Conservation (phyloP, 2,329 filamentous ascomycete species). For the Curvularia verruculosa region DNA sequence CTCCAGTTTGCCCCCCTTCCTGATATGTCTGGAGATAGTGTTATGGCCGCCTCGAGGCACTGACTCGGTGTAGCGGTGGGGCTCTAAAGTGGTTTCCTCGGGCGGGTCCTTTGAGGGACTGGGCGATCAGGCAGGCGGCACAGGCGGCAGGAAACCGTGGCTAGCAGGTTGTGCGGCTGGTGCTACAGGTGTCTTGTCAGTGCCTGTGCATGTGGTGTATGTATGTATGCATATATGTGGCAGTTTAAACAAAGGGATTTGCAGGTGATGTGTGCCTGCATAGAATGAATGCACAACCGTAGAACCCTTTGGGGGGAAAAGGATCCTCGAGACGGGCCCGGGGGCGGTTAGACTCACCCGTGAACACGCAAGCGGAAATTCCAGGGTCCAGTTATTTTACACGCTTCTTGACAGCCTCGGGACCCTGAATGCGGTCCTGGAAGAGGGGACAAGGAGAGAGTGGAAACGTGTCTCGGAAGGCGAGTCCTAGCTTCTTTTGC, state of each 20-base stretch:
- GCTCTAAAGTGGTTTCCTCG: constrained; percentile 16
- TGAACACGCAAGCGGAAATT: constrained; percentile 11
- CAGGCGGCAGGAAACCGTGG: constrained; percentile 4
- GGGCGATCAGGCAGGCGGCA: constrained; percentile 3
- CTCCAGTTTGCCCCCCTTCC: constrained; percentile 7
- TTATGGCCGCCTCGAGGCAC: constrained; percentile 16
- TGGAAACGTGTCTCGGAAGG: constrained; percentile 1
- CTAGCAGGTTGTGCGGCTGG: neutral
- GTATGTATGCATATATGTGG: too few relatives aligned
- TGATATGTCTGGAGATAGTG: constrained; percentile 9
- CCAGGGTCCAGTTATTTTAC: constrained; percentile 12
- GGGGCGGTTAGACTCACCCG: constrained; percentile 24
- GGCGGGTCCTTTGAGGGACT: constrained; percentile 4
- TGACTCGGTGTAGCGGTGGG: constrained; percentile 25
- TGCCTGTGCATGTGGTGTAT: constrained; percentile 18
- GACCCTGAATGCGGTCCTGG: constrained; percentile 4
- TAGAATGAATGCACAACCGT: constrained; percentile 23
- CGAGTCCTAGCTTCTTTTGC: neutral
- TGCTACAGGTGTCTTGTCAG: constrained; percentile 21
- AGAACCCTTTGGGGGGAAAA: constrained; percentile 26
- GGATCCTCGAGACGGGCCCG: constrained; percentile 16
- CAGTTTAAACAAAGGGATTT: constrained; percentile 5
- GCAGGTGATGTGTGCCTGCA: constrained; percentile 16
- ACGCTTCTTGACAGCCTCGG: constrained; percentile 4
- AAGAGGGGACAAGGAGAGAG: neutral